Base-by-base conservation (phyloP, 352 stramenopile species). In the Phytophthora colocasiae region DNA sequence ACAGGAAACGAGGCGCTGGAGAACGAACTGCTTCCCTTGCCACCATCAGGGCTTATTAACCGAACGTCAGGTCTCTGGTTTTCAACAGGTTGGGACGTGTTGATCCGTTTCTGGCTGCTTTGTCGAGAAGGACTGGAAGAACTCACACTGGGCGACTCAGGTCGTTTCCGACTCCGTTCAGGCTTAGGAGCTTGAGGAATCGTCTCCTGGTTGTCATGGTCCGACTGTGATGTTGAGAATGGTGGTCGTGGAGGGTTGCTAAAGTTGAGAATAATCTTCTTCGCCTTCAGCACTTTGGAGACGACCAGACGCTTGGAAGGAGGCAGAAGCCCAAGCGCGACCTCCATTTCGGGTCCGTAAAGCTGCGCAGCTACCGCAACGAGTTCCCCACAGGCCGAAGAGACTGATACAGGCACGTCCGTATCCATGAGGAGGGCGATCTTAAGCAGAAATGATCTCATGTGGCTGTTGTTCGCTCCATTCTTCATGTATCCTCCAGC, bases 371-470 rank as follows among this genome's bases (percentile, higher is more conserved):
- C 65, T 7, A 86, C 58, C 40, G 80, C 71, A 6, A 94, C 56
- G 2, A 94, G 68, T n/a, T 90, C 78, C 2, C 82, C 66, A 63
- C 81, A 90, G 1, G 79, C 81, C 26, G 69, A 78, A 19, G 77
- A 72, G 7, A 92, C 74, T 15, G 84, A 77, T 32, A 93, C 77
- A 0, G 86, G 84, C 4, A 69, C 63, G 44, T 96, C 87, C 19
- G 63, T 52, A 59, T 93, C 81, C 58, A 92, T 62, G 5, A 92
- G 70, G 9, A 91, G 77, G 38, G 80, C 82, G 17, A 93, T 73
- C 54, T 91, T 93, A 5, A 79, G 77, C 29, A 96, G 60, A 39
- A 96, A 81, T 8, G 71, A 69, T 12, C 84, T 84, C 77, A 94
- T 89, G 56, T 89, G 75, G 29, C 73, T 85, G 44, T 85, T 79